These are phyloP conservation scores for Acer campestre DNA, from an alignment of 345 rosid genomes.

Conservation along the genomic window DNA sequence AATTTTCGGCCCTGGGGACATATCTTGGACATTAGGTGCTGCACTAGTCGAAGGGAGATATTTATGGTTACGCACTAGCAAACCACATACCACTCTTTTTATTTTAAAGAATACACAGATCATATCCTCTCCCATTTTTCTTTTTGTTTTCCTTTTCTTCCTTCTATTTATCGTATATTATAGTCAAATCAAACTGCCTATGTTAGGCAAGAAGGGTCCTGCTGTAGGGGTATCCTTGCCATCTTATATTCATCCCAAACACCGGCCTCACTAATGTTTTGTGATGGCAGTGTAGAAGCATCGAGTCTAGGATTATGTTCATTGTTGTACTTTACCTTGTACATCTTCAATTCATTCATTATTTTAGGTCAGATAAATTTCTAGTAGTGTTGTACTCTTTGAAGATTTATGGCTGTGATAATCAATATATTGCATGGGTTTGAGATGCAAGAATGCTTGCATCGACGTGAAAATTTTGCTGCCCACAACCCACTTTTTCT, in stretches of 20 bases:
- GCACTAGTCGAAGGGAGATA: conserved; percentile 49
- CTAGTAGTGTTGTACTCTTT: neutral
- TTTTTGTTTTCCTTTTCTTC: conserved; percentile 39
- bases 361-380: conserved; percentile 17
- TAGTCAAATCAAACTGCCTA: conserved; percentile 50
- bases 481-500: too few relatives aligned
- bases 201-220: conserved; percentile 39
- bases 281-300: neutral
- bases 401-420: neutral
- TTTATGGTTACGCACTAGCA: conserved; percentile 21
- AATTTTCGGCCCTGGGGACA: conserved; percentile 57
- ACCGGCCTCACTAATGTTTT: conserved; percentile 29
- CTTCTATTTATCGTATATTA: conserved; percentile 36
- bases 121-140: conserved; percentile 35
- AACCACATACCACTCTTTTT: conserved; percentile 15
- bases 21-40: conserved; percentile 71
- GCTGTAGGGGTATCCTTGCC: conserved; percentile 36
- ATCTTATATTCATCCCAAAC: conserved; percentile 39
- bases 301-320: neutral
- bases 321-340: conserved; percentile 7
- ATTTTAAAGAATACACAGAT: conserved; percentile 22
- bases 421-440: neutral
- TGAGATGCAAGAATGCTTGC: conserved; percentile 5
- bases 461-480: neutral
- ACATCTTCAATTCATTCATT: conserved; percentile 26